Conservation (phyloP, 345 rosid genomes). For the Pugionium dolabratum region DNA sequence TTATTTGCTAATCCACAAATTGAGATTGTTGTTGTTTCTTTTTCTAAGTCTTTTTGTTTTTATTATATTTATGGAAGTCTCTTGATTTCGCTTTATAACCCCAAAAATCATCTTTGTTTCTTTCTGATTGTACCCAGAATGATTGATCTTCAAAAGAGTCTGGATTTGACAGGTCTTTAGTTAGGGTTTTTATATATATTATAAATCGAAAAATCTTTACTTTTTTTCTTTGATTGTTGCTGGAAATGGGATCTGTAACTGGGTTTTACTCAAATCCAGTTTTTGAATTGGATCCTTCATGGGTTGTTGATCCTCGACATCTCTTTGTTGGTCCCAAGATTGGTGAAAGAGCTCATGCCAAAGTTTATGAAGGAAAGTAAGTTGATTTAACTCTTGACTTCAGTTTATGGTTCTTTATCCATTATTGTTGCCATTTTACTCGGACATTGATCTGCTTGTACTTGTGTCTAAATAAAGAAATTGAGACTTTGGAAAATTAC, state of each 20-base stretch:
- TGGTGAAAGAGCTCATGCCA: conserved; percentile 98
- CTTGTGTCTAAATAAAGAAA: conserved; percentile 6
- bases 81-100: conserved; percentile 34
- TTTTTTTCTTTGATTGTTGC: conserved; percentile 22
- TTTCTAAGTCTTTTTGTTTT: conserved; percentile 7
- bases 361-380: conserved; percentile 98
- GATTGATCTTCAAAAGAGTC: conserved; percentile 34
- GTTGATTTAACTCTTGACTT: conserved; percentile 41
- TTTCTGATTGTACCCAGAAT: conserved; percentile 23
- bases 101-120: conserved; percentile 13
- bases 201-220: background rate
- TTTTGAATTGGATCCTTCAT: conserved; percentile 68
- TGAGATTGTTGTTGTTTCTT: too few relatives aligned
- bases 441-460: conserved; percentile 4
- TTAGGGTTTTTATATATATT: background rate
- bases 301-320: conserved; percentile 84
- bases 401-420: background rate
- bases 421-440: background rate
- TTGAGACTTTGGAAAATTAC: background rate
- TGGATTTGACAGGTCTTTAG: conserved; percentile 24
- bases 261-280: conserved; percentile 55
- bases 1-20: too few relatives aligned
- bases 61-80: conserved; percentile 30
- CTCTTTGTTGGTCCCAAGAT: conserved; percentile 98
- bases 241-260: conserved; percentile 77